Percentiles rank a stretch among this genome's conserved stretches.
Conservation (phyloP, 306 rosid species). For the Begonia fuchsioides region DNA sequence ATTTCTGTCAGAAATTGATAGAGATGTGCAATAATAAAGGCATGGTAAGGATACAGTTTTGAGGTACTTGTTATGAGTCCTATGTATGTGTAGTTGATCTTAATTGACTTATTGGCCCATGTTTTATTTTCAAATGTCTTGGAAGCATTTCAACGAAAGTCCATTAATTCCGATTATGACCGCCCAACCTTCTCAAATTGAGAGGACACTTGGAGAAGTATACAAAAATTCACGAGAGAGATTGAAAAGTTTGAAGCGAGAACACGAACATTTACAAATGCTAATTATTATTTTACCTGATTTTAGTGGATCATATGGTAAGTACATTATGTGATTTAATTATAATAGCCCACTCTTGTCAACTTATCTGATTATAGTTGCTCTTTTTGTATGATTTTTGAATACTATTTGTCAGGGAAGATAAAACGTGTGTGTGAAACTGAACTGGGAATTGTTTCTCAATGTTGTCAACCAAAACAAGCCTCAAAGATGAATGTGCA, state of each 20-base stretch:
- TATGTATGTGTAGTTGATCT: neutral
- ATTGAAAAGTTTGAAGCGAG: slow-evolving; percentile 2
- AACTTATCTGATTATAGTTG: neutral
- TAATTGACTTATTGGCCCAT: neutral
- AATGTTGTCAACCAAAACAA: slow-evolving; percentile 46
- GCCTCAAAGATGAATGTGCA: slow-evolving; percentile 18
- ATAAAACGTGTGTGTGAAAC: slow-evolving; percentile 74
- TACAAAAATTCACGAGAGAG: slow-evolving; percentile 8
- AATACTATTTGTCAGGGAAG: slow-evolving; percentile 20
- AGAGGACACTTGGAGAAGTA: slow-evolving; percentile 20
- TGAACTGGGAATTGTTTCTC: slow-evolving; percentile 67
- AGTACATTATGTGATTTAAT: slow-evolving; percentile 8
- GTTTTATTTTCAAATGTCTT: neutral
- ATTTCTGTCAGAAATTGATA: slow-evolving; percentile 22
- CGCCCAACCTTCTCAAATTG: slow-evolving; percentile 16
- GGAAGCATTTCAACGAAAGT: slow-evolving; percentile 15
- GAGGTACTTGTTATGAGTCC: neutral
- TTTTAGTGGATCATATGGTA: slow-evolving; percentile 41
- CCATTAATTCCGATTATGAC: slow-evolving; percentile 25
- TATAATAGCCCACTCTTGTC: neutral
- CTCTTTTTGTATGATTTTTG: neutral
- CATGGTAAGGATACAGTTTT: slow-evolving; percentile 31
- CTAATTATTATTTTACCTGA: slow-evolving; percentile 67
- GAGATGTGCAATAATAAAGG: slow-evolving; percentile 52
- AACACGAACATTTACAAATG: slow-evolving; percentile 24